Percentiles rank a stretch among this genome's conserved stretches.
These are phyloP conservation scores for Microcos paniculata DNA, from an alignment of 345 rosid genomes.

Conservation along the genomic window DNA sequence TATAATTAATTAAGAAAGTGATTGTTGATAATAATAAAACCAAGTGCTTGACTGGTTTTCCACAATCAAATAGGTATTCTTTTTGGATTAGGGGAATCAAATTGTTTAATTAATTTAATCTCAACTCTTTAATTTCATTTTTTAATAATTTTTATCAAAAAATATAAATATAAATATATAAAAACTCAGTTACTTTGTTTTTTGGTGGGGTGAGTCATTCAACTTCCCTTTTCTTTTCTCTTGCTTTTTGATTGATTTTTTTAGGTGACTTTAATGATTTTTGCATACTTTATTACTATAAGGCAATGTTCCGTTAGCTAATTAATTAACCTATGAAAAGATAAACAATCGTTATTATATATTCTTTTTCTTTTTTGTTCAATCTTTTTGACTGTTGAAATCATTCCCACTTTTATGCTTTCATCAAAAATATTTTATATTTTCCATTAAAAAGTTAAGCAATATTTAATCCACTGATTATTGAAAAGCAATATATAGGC, in stretches of 20 bases:
- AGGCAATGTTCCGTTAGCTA: constrained; percentile 15
- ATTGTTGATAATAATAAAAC: background rate
- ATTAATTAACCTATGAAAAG: constrained; percentile 9
- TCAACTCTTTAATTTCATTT: background rate
- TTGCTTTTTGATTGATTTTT: constrained; percentile 20
- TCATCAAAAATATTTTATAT: background rate
- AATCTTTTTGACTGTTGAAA: constrained; percentile 30
- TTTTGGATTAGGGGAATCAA: constrained; percentile 4
- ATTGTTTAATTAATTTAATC: background rate
- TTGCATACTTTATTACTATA: background rate
- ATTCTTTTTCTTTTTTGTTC: constrained; percentile 8
- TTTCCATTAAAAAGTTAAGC: background rate
- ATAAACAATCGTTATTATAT: constrained; percentile 18
- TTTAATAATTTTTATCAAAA: background rate
- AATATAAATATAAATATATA: background rate
- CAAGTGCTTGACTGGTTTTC: constrained; percentile 30
- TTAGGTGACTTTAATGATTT: constrained; percentile 15
- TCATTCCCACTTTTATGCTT: constrained; percentile 22
- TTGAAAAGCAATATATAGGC: background rate
- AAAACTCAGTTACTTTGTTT: background rate
- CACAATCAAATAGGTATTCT: constrained; percentile 17
- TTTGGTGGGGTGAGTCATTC: constrained; percentile 18
- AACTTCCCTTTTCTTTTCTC: constrained; percentile 13
- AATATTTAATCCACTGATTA: background rate
- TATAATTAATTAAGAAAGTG: background rate